Conservation (phyloP, 108 stramenopile genomes). For the Skeletonema potamos region DNA sequence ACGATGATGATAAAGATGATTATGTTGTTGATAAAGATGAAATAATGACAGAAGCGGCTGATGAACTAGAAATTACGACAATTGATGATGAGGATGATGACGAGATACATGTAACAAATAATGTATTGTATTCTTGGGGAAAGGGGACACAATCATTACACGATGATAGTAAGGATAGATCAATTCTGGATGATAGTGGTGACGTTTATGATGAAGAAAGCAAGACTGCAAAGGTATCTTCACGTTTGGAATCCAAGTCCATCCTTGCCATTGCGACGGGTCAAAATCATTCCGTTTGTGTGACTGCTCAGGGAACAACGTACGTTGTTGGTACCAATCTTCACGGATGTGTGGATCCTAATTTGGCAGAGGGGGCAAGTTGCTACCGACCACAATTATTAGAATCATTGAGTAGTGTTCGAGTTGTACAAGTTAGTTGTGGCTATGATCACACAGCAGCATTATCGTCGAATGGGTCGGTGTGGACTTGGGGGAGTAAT, state of each 20-base stretch:
- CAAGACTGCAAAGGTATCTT: conserved; percentile 16
- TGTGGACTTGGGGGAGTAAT: conserved; percentile 76
- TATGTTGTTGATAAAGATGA: conserved; percentile 13
- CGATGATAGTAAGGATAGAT: conserved; percentile 42
- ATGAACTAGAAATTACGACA: too few relatives aligned
- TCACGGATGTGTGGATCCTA: conserved; percentile 66
- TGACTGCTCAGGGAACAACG: conserved; percentile 51
- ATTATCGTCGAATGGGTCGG: conserved; percentile 59
- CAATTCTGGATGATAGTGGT: conserved; percentile 6
- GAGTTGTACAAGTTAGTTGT: conserved; percentile 62
- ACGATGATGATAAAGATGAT: neutral
- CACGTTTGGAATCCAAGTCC: conserved; percentile 56
- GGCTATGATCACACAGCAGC: conserved; percentile 74
- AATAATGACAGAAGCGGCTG: conserved; percentile 7
- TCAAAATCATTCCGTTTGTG: conserved; percentile 55
- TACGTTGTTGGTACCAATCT: conserved; percentile 62
- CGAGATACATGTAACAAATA: neutral
- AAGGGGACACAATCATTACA: conserved; percentile 45
- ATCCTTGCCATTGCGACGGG: conserved; percentile 47
- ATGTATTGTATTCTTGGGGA: conserved; percentile 56
- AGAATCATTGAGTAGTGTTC: conserved; percentile 44
- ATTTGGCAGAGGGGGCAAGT: conserved; percentile 18
- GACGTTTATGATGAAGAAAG: too few relatives aligned
- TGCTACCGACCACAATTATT: conserved; percentile 46
- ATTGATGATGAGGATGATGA: conserved; percentile 7